Evolutionary conservation across 2,329 filamentous ascomycete species (phyloP).

Genomic region (Chaetothyriales sp.): DNA sequence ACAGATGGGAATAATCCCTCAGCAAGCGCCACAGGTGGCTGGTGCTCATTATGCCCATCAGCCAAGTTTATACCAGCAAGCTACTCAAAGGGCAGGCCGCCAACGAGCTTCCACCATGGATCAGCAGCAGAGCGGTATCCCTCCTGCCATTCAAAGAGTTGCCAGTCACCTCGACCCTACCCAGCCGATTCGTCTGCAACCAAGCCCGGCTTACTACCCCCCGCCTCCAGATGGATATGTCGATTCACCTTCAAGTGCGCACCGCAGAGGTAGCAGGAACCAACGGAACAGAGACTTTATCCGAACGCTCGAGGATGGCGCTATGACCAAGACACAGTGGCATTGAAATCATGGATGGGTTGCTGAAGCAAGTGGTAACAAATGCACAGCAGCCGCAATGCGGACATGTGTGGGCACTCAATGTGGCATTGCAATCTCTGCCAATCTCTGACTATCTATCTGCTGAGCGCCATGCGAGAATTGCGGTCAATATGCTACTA

Average conservation of each 20-base stretch:
- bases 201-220: conserved; percentile 92
- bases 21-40: conserved; percentile 50
- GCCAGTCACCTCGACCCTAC: conserved; percentile 92
- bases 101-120: conserved; percentile 95
- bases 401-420: too few species aligned
- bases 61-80: conserved; percentile 52
- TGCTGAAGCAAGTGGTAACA: not conserved
- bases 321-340: conserved; percentile 61
- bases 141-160: conserved; percentile 80
- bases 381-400: not conserved
- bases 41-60: conserved; percentile 54
- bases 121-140: conserved; percentile 82
- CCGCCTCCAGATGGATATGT: conserved; percentile 72
- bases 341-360: conserved; percentile 29
- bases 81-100: conserved; percentile 59
- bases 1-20: conserved; percentile 53
- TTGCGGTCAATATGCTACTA: not conserved
- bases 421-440: too few species aligned
- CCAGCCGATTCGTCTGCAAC: conserved; percentile 82
- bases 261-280: conserved; percentile 59
- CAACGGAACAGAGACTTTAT: conserved; percentile 70
- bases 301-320: conserved; percentile 82
- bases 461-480: too few species aligned
- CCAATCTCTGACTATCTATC: too few species aligned
- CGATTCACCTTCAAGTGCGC: conserved; percentile 47